These are phyloP conservation scores for Nothophytophthora sp. DNA, from an alignment of 352 stramenopile genomes.

Conservation along the genomic window DNA sequence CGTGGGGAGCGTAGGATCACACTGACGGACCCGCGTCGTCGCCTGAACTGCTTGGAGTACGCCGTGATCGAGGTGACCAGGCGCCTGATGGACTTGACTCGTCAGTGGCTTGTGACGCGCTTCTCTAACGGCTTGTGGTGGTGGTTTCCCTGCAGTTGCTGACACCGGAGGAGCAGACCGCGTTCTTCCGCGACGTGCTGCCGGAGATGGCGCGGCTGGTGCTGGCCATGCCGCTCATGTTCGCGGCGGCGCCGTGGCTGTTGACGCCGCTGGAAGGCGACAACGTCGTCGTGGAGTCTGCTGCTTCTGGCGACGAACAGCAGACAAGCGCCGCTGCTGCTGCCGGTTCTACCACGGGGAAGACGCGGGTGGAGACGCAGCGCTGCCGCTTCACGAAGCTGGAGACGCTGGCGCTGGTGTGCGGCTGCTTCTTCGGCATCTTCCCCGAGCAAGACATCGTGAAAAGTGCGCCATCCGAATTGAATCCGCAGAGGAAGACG, in stretches of 20 bases:
- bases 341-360: no score
- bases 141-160: conserved; percentile 41
- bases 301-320: no score
- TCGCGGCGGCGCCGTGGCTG: conserved; percentile 33
- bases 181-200: conserved; percentile 49
- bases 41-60: conserved; percentile 41
- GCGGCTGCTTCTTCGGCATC: conserved; percentile 62
- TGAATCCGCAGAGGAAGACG: conserved; percentile 2
- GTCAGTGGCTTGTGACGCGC: background rate
- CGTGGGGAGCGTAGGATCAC: no score
- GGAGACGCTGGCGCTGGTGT: conserved; percentile 48
- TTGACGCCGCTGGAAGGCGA: conserved; percentile 29
- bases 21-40: conserved; percentile 20
- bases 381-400: conserved; percentile 44
- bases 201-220: conserved; percentile 54
- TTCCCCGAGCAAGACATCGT: conserved; percentile 51
- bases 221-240: conserved; percentile 51
- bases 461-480: conserved; percentile 3
- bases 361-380: conserved; percentile 17
- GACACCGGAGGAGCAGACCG: conserved; percentile 18
- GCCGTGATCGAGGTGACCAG: conserved; percentile 45
- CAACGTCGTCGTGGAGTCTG: background rate
- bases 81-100: no score
- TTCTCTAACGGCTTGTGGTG: background rate
- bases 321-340: no score